These are phyloP conservation scores for Geosmithia putterillii DNA, from an alignment of 2,329 filamentous ascomycete genomes.

Conservation along the genomic window DNA sequence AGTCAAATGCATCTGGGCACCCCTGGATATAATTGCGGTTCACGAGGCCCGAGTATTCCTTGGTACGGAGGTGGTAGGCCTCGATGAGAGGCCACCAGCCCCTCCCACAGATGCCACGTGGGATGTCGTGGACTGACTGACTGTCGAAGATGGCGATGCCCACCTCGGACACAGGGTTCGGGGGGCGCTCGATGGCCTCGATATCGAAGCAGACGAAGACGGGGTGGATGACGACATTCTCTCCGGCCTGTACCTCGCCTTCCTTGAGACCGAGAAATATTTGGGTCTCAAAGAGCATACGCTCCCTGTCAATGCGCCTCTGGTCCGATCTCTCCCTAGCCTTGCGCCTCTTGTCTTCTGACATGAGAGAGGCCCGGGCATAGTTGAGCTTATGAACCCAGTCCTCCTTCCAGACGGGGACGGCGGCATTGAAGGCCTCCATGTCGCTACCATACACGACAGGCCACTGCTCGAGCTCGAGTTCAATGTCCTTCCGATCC, in stretches of 20 bases:
- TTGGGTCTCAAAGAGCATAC: slow-evolving; percentile 51
- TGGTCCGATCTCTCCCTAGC: slow-evolving; percentile 27
- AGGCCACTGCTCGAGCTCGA: slow-evolving; percentile 15
- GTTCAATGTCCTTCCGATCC: slow-evolving; percentile 22
- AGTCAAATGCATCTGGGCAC: slow-evolving; percentile 62
- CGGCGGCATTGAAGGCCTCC: slow-evolving; percentile 11
- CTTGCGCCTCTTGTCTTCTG: neutral
- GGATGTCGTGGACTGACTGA: slow-evolving; percentile 30
- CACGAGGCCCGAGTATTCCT: slow-evolving; percentile 50
- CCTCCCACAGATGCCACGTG: slow-evolving; percentile 48
- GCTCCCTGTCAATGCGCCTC: slow-evolving; percentile 35
- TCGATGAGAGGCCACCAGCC: slow-evolving; percentile 59
- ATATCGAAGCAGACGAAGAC: slow-evolving; percentile 73
- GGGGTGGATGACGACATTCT: slow-evolving; percentile 5
- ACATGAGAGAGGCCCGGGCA: slow-evolving; percentile 8
- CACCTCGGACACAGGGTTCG: slow-evolving; percentile 66
- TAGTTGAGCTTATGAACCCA: neutral
- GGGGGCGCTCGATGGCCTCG: slow-evolving; percentile 63
- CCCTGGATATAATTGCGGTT: slow-evolving; percentile 62
- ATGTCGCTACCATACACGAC: slow-evolving; percentile 22
- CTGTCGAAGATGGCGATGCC: slow-evolving; percentile 77
- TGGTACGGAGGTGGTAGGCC: slow-evolving; percentile 64
- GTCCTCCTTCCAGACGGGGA: slow-evolving; percentile 4
- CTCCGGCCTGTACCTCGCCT: neutral
- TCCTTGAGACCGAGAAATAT: slow-evolving; percentile 53